These are phyloP conservation scores for Hura crepitans DNA, from an alignment of 441 rosid genomes.

Conservation along the genomic window DNA sequence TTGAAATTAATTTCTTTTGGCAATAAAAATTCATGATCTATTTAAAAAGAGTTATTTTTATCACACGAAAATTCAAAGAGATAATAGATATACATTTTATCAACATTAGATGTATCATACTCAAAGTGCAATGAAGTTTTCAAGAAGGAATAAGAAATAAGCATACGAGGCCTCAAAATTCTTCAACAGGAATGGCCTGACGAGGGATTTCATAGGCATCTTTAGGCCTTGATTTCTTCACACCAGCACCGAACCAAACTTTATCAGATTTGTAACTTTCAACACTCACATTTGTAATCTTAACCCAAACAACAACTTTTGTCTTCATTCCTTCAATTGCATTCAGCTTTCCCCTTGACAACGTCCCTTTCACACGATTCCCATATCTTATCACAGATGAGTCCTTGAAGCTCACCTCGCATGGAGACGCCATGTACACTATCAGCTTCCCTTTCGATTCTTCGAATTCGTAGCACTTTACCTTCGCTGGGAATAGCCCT, in stretches of 20 bases:
- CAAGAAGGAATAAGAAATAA: background rate
- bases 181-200: slow-evolving; percentile 55
- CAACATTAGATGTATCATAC: too few relatives aligned
- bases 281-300: slow-evolving; percentile 57
- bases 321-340: slow-evolving; percentile 93
- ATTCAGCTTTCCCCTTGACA: slow-evolving; percentile 65
- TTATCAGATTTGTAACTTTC: slow-evolving; percentile 78
- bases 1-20: too few relatives aligned
- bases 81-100: too few relatives aligned
- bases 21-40: too few relatives aligned
- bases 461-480: slow-evolving; percentile 74
- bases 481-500: slow-evolving; percentile 76
- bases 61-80: too few relatives aligned
- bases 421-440: slow-evolving; percentile 57
- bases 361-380: slow-evolving; percentile 58
- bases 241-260: slow-evolving; percentile 87
- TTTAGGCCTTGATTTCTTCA: slow-evolving; percentile 71
- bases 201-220: slow-evolving; percentile 53
- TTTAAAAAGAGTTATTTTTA: too few relatives aligned
- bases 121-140: too few relatives aligned
- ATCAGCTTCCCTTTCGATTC: slow-evolving; percentile 66
- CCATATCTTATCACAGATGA: slow-evolving; percentile 68
- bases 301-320: slow-evolving; percentile 81
- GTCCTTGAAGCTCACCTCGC: slow-evolving; percentile 78
- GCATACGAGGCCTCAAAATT: slow-evolving; percentile 52